phyloP scores from a whole-genome alignment of 805 yeast species.

The Nakazawaea sp. region DNA sequence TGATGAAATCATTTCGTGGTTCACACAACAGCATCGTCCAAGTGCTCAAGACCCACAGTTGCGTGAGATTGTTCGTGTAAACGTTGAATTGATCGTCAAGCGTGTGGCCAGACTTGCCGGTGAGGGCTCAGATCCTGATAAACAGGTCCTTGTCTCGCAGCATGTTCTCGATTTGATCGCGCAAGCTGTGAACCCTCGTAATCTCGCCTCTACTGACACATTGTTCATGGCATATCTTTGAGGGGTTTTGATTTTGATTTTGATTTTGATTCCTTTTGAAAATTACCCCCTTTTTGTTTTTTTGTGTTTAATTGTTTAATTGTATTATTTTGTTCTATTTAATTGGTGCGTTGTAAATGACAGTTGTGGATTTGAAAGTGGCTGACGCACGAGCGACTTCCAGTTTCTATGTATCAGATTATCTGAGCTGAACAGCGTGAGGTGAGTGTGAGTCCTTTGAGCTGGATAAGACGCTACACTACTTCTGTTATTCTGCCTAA shows the following conservation, averaged over 20 bases:
- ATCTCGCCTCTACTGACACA: conserved; percentile 84
- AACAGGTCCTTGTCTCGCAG: conserved; percentile 81
- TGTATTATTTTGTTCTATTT: too few relatives aligned
- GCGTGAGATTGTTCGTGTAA: conserved; percentile 79
- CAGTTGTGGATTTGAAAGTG: too few relatives aligned
- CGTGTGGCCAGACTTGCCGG: conserved; percentile 63
- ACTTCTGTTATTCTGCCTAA: too few relatives aligned
- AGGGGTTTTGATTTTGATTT: background rate
- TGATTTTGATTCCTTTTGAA: conserved; percentile 1
- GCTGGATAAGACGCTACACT: too few relatives aligned
- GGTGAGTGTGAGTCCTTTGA: too few relatives aligned
- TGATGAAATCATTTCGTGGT: conserved; percentile 95
- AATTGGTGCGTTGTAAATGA: background rate
- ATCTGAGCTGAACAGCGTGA: too few relatives aligned
- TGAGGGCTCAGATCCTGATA: conserved; percentile 33
- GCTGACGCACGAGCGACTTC: too few relatives aligned
- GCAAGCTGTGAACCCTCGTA: conserved; percentile 92
- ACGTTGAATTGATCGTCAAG: conserved; percentile 79
- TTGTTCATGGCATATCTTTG: conserved; percentile 95
- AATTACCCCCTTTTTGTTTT: background rate
- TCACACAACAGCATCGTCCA: conserved; percentile 78
- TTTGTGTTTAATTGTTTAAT: background rate
- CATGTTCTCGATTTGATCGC: conserved; percentile 84
- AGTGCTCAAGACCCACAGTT: conserved; percentile 78
- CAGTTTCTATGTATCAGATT: too few relatives aligned